Evolutionary conservation across 768 basidiomycete genomes (phyloP).

Genomic region (Paxillus ammoniavirescens): DNA sequence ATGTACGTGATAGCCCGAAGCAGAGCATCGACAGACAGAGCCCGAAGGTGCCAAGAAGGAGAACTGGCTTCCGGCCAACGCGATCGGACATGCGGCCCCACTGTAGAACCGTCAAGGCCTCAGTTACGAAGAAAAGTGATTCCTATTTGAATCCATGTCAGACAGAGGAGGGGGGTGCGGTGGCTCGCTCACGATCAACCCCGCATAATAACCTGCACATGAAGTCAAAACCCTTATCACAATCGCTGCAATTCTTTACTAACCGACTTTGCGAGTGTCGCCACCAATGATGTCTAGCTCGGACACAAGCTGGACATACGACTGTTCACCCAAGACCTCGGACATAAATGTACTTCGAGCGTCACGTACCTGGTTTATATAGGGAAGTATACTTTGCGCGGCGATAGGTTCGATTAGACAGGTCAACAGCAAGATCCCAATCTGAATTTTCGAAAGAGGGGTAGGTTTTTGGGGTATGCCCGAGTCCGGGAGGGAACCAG

Average conservation of each 20-base stretch:
- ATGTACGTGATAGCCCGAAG: conserved; percentile 69
- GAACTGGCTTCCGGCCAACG: conserved; percentile 71
- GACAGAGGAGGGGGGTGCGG: background rate
- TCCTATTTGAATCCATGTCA: conserved; percentile 41
- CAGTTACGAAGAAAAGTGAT: conserved; percentile 75
- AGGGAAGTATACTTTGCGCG: conserved; percentile 45
- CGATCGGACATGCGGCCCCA: conserved; percentile 73
- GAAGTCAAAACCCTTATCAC: background rate
- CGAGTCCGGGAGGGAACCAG: no score
- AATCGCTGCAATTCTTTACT: conserved; percentile 35
- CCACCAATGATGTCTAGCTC: conserved; percentile 26
- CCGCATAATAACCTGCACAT: conserved; percentile 67
- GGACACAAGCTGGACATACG: conserved; percentile 22
- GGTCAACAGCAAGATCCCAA: conserved; percentile 35
- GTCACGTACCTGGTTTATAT: conserved; percentile 39
- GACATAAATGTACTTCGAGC: background rate
- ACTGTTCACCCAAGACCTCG: background rate
- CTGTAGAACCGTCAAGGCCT: conserved; percentile 66
- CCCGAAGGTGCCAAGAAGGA: conserved; percentile 61
- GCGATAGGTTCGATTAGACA: conserved; percentile 36
- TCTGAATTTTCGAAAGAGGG: conserved; percentile 39
- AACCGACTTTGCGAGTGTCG: conserved; percentile 29
- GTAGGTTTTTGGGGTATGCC: conserved; percentile 7
- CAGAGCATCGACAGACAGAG: conserved; percentile 65
- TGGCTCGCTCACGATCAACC: conserved; percentile 51